Conservation (phyloP, 2,329 filamentous ascomycete genomes). For the Aspergillus fijiensis region DNA sequence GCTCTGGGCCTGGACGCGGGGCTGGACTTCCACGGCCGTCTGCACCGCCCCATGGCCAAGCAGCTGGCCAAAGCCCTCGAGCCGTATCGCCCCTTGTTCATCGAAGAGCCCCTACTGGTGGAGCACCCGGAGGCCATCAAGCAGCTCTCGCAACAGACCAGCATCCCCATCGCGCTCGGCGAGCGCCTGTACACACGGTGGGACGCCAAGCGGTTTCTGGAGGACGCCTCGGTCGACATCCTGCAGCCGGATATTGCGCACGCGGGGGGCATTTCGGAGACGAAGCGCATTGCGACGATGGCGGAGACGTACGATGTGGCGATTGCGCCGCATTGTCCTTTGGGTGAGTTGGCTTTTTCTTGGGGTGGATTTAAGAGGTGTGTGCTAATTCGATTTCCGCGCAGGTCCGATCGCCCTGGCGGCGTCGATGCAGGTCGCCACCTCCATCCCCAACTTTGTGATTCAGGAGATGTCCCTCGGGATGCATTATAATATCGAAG, state of each 20-base stretch:
- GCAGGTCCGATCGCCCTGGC: conserved; percentile 66
- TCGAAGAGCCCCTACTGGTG: conserved; percentile 71
- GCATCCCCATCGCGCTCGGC: conserved; percentile 67
- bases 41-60: conserved; percentile 77
- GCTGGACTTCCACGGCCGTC: conserved; percentile 74
- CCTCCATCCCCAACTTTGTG: conserved; percentile 62
- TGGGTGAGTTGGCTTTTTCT: conserved; percentile 42
- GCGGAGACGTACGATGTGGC: conserved; percentile 72
- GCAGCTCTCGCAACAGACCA: conserved; percentile 57
- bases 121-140: conserved; percentile 69
- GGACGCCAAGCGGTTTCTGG: conserved; percentile 71
- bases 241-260: conserved; percentile 73
- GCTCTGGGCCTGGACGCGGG: conserved; percentile 69
- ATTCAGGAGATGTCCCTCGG: conserved; percentile 79
- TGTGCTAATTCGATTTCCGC: neutral
- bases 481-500: conserved; percentile 72
- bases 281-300: conserved; percentile 67
- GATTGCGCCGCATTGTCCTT: conserved; percentile 70
- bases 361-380: neutral
- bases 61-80: conserved; percentile 68
- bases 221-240: conserved; percentile 67
- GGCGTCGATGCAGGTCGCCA: conserved; percentile 67
- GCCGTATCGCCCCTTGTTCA: conserved; percentile 68
- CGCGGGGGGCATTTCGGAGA: conserved; percentile 70
- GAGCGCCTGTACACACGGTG: conserved; percentile 71